Conservation (phyloP, 331 rosid species). For the Cucumis variabilis region DNA sequence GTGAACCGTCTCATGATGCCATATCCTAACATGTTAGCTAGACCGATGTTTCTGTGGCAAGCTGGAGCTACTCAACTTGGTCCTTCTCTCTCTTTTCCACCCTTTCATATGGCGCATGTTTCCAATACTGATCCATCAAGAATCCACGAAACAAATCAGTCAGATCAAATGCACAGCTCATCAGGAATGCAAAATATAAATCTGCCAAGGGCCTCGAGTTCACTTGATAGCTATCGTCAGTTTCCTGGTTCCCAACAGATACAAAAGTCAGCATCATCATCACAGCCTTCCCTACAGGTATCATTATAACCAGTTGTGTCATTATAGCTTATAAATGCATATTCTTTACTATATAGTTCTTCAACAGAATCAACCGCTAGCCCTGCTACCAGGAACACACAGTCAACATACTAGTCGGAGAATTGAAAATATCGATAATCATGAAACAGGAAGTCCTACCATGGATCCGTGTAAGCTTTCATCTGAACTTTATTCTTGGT, state of each 20-base stretch:
- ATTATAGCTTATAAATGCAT: slow-evolving; percentile 14
- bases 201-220: slow-evolving; percentile 59
- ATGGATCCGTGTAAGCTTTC: slow-evolving; percentile 21
- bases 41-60: slow-evolving; percentile 56
- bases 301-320: not conserved
- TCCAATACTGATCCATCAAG: slow-evolving; percentile 59
- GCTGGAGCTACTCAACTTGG: slow-evolving; percentile 67
- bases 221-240: slow-evolving; percentile 74
- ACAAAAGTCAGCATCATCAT: slow-evolving; percentile 47
- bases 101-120: slow-evolving; percentile 67
- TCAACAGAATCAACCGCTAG: slow-evolving; percentile 59
- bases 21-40: slow-evolving; percentile 71
- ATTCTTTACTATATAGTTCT: slow-evolving; percentile 32
- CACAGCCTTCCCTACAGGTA: slow-evolving; percentile 52
- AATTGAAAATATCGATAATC: slow-evolving; percentile 58
- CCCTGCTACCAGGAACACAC: slow-evolving; percentile 45
- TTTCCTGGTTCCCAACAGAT: slow-evolving; percentile 70
- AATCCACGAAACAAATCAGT: slow-evolving; percentile 50
- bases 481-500: not conserved
- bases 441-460: slow-evolving; percentile 52
- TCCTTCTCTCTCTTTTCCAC: slow-evolving; percentile 69
- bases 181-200: slow-evolving; percentile 52
- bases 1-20: slow-evolving; percentile 77
- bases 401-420: slow-evolving; percentile 53
- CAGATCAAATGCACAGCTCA: slow-evolving; percentile 49